Evolutionary conservation across 768 basidiomycete genomes (phyloP).

Genomic region (Porpolomopsis calyptriformis): DNA sequence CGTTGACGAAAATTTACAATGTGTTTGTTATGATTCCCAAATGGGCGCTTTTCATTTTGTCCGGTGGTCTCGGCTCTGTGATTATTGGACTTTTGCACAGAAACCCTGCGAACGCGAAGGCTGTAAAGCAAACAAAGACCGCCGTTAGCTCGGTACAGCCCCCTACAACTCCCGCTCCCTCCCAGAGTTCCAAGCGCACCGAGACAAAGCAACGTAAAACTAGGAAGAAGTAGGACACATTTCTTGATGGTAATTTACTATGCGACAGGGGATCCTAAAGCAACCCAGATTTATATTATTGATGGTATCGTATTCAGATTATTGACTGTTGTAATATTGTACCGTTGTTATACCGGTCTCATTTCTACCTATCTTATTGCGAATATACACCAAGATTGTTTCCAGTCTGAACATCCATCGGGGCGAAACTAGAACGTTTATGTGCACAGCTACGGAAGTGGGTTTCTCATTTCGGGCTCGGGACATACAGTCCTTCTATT

Average conservation of each 20-base stretch:
- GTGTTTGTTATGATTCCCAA: slow-evolving; percentile 47
- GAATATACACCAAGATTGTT: too few species aligned
- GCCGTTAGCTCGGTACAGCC: neutral
- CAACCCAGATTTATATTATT: neutral
- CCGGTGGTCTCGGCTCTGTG: slow-evolving; percentile 58
- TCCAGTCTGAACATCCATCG: too few species aligned
- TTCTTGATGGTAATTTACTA: neutral
- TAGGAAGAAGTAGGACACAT: slow-evolving; percentile 9
- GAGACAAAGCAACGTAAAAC: slow-evolving; percentile 10
- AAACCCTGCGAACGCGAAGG: slow-evolving; percentile 5
- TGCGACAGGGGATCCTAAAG: too few species aligned
- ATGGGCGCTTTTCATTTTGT: slow-evolving; percentile 57
- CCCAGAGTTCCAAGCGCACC: slow-evolving; percentile 4
- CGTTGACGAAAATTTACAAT: slow-evolving; percentile 42
- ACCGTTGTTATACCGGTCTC: too few species aligned
- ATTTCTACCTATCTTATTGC: too few species aligned
- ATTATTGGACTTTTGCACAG: slow-evolving; percentile 57
- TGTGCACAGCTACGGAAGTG: too few species aligned
- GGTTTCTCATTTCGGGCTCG: too few species aligned
- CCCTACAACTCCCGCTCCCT: slow-evolving; percentile 3
- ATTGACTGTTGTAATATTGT: too few species aligned
- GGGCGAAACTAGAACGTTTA: too few species aligned
- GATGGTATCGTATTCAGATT: neutral
- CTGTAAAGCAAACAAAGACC: neutral
- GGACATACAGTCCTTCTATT: too few species aligned